These are phyloP conservation scores for Apiospora arundinis DNA, from an alignment of 2,329 filamentous ascomycete species.

Conservation along the genomic window DNA sequence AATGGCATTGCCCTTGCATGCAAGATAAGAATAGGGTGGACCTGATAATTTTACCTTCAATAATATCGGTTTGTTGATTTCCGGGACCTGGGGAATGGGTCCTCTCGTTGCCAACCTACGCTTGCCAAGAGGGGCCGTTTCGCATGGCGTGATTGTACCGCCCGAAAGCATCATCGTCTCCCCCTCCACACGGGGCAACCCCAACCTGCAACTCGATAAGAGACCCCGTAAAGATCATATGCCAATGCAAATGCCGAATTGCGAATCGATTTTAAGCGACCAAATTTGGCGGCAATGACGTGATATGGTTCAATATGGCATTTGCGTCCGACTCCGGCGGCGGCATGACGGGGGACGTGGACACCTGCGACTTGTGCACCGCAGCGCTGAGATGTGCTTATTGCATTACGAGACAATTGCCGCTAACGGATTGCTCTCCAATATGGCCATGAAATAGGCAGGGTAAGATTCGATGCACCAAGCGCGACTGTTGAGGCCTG, in stretches of 20 bases:
- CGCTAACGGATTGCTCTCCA: too few relatives aligned
- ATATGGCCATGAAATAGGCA: too few relatives aligned
- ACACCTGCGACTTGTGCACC: not conserved
- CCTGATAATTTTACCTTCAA: not conserved
- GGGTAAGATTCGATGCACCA: too few relatives aligned
- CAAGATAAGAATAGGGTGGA: not conserved
- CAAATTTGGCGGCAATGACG: not conserved
- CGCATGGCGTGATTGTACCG: constrained; percentile 4
- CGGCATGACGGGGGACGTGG: not conserved
- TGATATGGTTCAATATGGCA: not conserved
- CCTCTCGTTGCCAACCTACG: not conserved
- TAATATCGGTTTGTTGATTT: not conserved
- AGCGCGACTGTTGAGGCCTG: too few relatives aligned
- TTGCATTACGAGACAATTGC: not conserved
- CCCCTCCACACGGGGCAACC: not conserved
- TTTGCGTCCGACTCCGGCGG: not conserved
- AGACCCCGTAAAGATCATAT: not conserved
- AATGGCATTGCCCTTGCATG: not conserved
- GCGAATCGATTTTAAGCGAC: not conserved
- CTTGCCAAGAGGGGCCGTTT: constrained; percentile 1
- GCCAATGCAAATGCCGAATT: not conserved
- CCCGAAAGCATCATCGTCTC: not conserved
- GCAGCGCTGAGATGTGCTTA: not conserved
- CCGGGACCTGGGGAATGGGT: not conserved
- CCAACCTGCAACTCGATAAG: not conserved